A percentile compares a stretch with the other conserved stretches of the same genome.
phyloP scores from a whole-genome alignment of 2,329 filamentous ascomycete species.

The Trichophyton schoenleinii region DNA sequence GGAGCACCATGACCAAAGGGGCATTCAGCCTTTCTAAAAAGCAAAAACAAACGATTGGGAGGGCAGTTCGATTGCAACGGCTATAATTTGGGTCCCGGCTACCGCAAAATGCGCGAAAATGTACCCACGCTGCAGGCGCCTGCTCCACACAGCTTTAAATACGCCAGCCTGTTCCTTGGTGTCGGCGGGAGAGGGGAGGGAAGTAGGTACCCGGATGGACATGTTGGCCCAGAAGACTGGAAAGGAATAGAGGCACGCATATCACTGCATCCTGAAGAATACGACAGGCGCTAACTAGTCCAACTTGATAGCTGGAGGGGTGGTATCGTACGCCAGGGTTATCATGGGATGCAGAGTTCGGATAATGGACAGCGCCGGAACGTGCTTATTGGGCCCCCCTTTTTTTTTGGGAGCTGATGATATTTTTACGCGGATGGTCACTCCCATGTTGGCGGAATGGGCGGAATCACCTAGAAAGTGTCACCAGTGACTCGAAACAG shows the following conservation, averaged over 20 bases:
- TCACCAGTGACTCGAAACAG: background rate
- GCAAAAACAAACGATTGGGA: background rate
- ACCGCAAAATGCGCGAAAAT: background rate
- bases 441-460: background rate
- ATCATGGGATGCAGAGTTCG: background rate
- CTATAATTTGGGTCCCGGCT: background rate
- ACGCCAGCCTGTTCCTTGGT: background rate
- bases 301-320: background rate
- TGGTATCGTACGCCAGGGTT: background rate
- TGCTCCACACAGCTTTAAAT: background rate
- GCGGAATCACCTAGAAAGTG: background rate
- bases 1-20: conserved; percentile 3
- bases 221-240: background rate
- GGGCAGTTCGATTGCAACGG: background rate
- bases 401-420: background rate
- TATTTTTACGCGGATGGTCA: background rate
- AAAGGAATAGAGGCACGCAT: background rate
- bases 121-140: background rate
- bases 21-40: background rate
- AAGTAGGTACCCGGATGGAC: background rate
- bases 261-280: background rate
- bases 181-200: background rate
- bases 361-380: background rate
- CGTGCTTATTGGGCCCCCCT: background rate
- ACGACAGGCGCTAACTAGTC: background rate